Conservation (phyloP, 179 eudicot species). For the Beta corolliflora region DNA sequence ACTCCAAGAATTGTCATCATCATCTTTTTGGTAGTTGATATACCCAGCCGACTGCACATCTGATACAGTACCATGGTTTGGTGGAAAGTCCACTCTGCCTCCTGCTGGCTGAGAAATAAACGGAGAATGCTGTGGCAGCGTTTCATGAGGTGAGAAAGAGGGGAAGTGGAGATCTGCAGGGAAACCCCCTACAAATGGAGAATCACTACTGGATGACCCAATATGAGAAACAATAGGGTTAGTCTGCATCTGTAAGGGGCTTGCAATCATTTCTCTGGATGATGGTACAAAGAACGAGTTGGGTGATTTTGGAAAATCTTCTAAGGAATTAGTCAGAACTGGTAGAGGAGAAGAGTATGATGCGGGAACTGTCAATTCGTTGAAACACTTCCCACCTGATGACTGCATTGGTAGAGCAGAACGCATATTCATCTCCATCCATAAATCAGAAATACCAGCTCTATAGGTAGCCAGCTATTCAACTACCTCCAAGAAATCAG, state of each 20-base stretch:
- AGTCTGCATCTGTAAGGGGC: slow-evolving; percentile 25
- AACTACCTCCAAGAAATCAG: slow-evolving; percentile 3
- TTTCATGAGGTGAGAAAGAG: slow-evolving; percentile 39
- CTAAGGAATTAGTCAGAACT: slow-evolving; percentile 30
- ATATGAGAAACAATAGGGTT: slow-evolving; percentile 32
- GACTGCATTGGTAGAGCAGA: slow-evolving; percentile 40
- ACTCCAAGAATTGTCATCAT: slow-evolving; percentile 50
- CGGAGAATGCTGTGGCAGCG: slow-evolving; percentile 34
- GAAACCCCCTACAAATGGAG: slow-evolving; percentile 46
- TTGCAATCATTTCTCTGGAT: slow-evolving; percentile 23
- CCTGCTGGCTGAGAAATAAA: slow-evolving; percentile 46
- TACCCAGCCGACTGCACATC: slow-evolving; percentile 38
- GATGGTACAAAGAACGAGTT: slow-evolving; percentile 34
- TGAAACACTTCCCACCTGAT: slow-evolving; percentile 41
- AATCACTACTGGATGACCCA: slow-evolving; percentile 26
- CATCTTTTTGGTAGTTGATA: slow-evolving; percentile 40
- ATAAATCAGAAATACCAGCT: slow-evolving; percentile 28
- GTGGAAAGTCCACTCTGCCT: slow-evolving; percentile 25
- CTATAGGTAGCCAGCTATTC: slow-evolving; percentile 13
- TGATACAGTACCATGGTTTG: slow-evolving; percentile 22
- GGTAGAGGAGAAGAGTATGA: slow-evolving; percentile 34
- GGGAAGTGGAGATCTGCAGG: slow-evolving; percentile 43
- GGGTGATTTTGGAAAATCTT: slow-evolving; percentile 34
- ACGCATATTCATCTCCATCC: slow-evolving; percentile 52
- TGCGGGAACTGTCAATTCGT: slow-evolving; percentile 30